phyloP scores from a whole-genome alignment of 2,329 filamentous ascomycete genomes.

The Colletotrichum sp. region DNA sequence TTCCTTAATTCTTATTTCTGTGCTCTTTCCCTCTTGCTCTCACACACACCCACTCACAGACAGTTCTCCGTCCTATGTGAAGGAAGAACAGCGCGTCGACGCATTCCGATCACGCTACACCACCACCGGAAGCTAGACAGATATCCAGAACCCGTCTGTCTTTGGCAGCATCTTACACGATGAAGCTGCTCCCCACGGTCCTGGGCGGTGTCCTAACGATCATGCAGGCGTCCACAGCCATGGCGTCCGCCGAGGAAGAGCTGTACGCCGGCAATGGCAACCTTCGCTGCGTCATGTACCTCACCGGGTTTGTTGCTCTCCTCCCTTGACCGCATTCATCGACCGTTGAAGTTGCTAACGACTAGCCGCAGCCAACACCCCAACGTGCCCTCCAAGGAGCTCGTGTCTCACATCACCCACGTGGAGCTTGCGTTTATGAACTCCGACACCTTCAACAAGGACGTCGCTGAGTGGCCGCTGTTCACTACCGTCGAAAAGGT shows the following conservation, averaged over 20 bases:
- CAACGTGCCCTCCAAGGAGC: conserved; percentile 39
- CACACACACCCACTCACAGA: background rate
- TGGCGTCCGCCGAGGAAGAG: conserved; percentile 1
- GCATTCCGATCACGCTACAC: background rate
- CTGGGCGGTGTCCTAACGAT: background rate
- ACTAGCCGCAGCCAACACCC: conserved; percentile 49
- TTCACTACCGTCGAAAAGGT: conserved; percentile 56
- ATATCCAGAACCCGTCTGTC: background rate
- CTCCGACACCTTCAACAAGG: conserved; percentile 56
- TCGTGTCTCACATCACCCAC: conserved; percentile 56
- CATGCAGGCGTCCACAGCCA: background rate
- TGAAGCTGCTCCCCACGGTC: conserved; percentile 4
- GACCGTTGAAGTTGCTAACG: background rate
- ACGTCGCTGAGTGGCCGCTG: conserved; percentile 49
- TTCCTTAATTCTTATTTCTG: background rate
- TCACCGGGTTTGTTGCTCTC: conserved; percentile 48
- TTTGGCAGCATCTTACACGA: background rate
- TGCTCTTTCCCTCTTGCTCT: background rate
- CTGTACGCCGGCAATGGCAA: background rate
- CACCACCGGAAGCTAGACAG: background rate
- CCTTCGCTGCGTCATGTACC: conserved; percentile 50
- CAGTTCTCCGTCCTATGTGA: background rate
- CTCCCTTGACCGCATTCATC: background rate
- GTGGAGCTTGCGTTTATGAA: conserved; percentile 64
- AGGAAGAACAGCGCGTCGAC: background rate